These are phyloP conservation scores for Coemansia sp. DNA, from an alignment of 192 early-diverging fungal species.

Conservation along the genomic window DNA sequence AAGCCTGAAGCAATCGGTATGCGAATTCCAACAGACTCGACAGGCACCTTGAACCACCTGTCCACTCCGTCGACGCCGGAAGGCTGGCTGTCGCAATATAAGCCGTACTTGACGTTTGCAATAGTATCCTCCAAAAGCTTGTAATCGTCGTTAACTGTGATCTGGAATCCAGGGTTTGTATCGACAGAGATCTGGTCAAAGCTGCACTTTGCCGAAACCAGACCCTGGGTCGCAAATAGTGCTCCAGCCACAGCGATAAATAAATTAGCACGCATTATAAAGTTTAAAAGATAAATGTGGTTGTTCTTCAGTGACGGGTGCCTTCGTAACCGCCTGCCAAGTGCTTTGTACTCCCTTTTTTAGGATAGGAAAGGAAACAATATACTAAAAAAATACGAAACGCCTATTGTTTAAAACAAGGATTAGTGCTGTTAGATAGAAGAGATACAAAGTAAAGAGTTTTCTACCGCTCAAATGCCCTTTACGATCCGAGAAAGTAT, in stretches of 20 bases:
- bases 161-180: constrained; percentile 46
- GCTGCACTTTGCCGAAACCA: constrained; percentile 26
- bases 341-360: no score
- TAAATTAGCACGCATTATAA: constrained; percentile 21
- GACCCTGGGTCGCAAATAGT: background rate
- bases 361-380: no score
- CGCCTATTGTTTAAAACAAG: no score
- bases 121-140: constrained; percentile 47
- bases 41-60: constrained; percentile 54
- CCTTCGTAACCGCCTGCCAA: background rate
- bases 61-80: constrained; percentile 27
- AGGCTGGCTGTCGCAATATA: constrained; percentile 51
- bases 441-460: background rate
- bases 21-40: constrained; percentile 35
- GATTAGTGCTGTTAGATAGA: no score
- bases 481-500: background rate
- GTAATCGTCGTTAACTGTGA: constrained; percentile 49
- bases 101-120: constrained; percentile 34
- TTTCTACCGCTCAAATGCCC: background rate
- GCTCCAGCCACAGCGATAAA: constrained; percentile 6
- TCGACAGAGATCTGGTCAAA: constrained; percentile 30
- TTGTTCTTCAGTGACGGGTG: background rate
- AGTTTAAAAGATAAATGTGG: background rate
- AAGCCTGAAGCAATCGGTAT: constrained; percentile 42
- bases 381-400: no score